Conservation (phyloP, 1,139 yeast genomes). For the Hemisphaericaspora lyxosophila region DNA sequence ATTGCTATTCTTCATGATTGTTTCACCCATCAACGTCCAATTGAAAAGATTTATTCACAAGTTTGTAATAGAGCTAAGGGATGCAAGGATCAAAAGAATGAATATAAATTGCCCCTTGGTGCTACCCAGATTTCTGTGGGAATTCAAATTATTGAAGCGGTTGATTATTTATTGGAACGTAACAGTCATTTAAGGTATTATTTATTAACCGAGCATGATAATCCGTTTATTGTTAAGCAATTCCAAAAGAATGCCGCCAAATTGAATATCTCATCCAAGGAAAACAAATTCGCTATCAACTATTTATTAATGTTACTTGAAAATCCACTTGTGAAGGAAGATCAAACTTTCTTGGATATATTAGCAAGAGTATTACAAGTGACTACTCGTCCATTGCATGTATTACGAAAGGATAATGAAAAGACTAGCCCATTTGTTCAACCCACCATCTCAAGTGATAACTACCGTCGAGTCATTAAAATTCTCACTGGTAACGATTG, state of each 20-base stretch:
- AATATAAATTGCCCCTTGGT: slow-evolving; percentile 51
- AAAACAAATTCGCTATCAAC: slow-evolving; percentile 70
- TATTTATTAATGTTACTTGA: slow-evolving; percentile 62
- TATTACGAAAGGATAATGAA: slow-evolving; percentile 31
- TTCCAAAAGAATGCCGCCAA: slow-evolving; percentile 28
- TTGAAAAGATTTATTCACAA: slow-evolving; percentile 66
- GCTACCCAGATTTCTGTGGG: slow-evolving; percentile 72
- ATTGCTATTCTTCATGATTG: slow-evolving; percentile 77
- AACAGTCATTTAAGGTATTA: slow-evolving; percentile 72
- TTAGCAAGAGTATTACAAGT: slow-evolving; percentile 74
- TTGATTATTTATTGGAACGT: slow-evolving; percentile 69
- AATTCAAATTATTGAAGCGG: slow-evolving; percentile 73
- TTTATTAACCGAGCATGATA: slow-evolving; percentile 81
- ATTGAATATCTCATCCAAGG: slow-evolving; percentile 13
- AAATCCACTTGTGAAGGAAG: slow-evolving; percentile 63
- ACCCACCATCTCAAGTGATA: slow-evolving; percentile 66
- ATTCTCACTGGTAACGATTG: slow-evolving; percentile 84
- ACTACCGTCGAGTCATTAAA: slow-evolving; percentile 62
- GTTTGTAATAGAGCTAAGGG: slow-evolving; percentile 40
- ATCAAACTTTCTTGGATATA: slow-evolving; percentile 72
- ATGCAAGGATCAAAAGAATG: slow-evolving; percentile 16
- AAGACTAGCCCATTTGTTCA: slow-evolving; percentile 44
- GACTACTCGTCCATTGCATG: slow-evolving; percentile 69
- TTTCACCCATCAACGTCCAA: slow-evolving; percentile 54
- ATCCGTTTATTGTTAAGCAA: slow-evolving; percentile 46